Percentiles rank a stretch among this genome's conserved stretches.
Evolutionary conservation across 192 early-diverging fungal genomes (phyloP).

Genomic region (Dissophora globulifera): DNA sequence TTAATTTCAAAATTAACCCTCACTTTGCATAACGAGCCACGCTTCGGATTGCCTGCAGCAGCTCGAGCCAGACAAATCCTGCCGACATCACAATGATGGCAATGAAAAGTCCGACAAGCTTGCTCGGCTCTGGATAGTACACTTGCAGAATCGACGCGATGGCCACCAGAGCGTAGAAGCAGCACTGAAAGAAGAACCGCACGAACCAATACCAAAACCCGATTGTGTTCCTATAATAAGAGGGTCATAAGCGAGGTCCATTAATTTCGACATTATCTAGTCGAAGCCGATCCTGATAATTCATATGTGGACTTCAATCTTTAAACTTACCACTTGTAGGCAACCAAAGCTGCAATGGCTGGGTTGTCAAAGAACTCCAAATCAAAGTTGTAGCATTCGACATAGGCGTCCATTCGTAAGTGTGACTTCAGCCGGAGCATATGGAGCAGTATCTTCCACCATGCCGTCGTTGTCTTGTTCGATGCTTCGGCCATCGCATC

Average conservation of each 20-base stretch:
- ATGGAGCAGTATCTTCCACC: slow-evolving; percentile 3
- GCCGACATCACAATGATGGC: slow-evolving; percentile 8
- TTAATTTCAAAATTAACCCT: too few relatives aligned
- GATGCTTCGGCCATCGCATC: neutral
- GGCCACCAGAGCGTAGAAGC: slow-evolving; percentile 18
- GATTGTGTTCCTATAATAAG: too few relatives aligned
- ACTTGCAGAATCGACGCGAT: slow-evolving; percentile 9
- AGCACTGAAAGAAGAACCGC: slow-evolving; percentile 22
- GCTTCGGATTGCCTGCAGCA: slow-evolving; percentile 1
- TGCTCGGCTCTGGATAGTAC: neutral
- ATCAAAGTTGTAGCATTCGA: slow-evolving; percentile 12
- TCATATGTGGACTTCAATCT: too few relatives aligned
- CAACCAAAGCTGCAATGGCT: slow-evolving; percentile 15
- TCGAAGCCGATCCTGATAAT: too few relatives aligned
- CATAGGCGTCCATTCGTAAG: neutral
- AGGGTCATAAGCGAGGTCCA: too few relatives aligned
- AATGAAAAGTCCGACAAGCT: slow-evolving; percentile 7
- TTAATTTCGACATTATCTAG: too few relatives aligned
- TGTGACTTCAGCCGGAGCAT: slow-evolving; percentile 4
- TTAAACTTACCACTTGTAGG: slow-evolving; percentile 31
- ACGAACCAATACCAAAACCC: slow-evolving; percentile 25
- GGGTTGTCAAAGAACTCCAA: slow-evolving; percentile 26
- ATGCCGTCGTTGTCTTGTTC: neutral
- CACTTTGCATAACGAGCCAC: neutral
- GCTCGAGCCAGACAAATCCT: slow-evolving; percentile 22